Percentiles rank a stretch among this genome's conserved stretches.
Conservation (phyloP, 345 rosid species). For the Murraya koenigii region DNA sequence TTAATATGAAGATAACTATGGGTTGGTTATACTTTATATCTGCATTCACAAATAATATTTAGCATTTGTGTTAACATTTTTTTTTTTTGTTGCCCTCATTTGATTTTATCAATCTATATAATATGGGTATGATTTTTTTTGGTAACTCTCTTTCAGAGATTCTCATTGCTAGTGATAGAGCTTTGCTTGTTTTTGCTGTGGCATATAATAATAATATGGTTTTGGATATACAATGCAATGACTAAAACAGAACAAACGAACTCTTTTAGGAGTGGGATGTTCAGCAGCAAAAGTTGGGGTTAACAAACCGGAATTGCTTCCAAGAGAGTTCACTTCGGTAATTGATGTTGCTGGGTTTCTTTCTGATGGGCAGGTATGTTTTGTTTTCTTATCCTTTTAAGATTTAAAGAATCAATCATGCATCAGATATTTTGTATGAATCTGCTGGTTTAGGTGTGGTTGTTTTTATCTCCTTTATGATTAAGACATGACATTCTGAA, state of each 20-base stretch:
- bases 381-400: background rate
- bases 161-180: background rate
- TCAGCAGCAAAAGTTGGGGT: slow-evolving; percentile 84
- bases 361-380: slow-evolving; percentile 80
- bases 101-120: background rate
- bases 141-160: background rate
- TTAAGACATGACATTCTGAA: background rate
- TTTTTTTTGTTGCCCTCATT: background rate
- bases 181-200: background rate
- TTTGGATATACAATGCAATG: background rate
- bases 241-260: background rate
- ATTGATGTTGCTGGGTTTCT: slow-evolving; percentile 93
- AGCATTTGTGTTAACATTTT: background rate
- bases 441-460: background rate
- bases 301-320: slow-evolving; percentile 91
- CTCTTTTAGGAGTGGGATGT: slow-evolving; percentile 42
- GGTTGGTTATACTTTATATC: background rate
- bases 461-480: background rate
- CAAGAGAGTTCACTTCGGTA: slow-evolving; percentile 72
- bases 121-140: background rate
- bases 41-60: background rate
- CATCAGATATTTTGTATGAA: background rate
- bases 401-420: background rate
- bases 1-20: background rate
- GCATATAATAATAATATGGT: background rate